Conservation (phyloP, 306 rosid genomes). For the Echinosophora koreensis region DNA sequence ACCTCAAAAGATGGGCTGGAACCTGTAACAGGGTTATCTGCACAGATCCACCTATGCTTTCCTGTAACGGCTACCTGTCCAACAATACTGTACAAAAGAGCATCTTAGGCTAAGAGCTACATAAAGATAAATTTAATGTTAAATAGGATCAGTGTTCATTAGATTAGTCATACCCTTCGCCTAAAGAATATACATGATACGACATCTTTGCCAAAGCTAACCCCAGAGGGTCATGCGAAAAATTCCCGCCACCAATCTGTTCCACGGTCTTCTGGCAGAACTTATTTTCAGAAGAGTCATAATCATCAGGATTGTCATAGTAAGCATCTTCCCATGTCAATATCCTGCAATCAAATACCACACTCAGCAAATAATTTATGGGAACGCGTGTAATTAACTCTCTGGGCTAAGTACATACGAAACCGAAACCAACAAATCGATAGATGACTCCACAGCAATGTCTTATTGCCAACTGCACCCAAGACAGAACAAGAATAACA, state of each 20-base stretch:
- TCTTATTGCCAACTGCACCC: background rate
- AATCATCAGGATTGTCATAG: constrained; percentile 69
- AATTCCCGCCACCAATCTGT: constrained; percentile 44
- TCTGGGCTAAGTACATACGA: background rate
- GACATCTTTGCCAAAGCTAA: constrained; percentile 94
- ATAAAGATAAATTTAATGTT: constrained; percentile 31
- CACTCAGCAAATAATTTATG: constrained; percentile 8
- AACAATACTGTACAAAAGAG: constrained; percentile 70
- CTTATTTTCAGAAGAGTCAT: constrained; percentile 56
- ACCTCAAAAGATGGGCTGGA: constrained; percentile 78
- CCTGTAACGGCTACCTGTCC: constrained; percentile 95
- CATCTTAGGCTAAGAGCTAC: constrained; percentile 21
- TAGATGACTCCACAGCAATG: background rate
- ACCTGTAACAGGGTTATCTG: constrained; percentile 66
- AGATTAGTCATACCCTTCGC: constrained; percentile 85
- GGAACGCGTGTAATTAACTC: constrained; percentile 4
- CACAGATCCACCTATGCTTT: constrained; percentile 87
- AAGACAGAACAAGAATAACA: no score
- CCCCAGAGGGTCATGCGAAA: constrained; percentile 73
- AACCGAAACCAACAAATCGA: constrained; percentile 14
- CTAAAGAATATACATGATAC: constrained; percentile 83
- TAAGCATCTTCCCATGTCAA: constrained; percentile 95
- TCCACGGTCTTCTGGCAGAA: constrained; percentile 61
- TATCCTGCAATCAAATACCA: constrained; percentile 70
- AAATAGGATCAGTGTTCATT: constrained; percentile 19